Evolutionary conservation across 805 yeast species (phyloP).

Genomic region (Maudiozyma saulgeensis): DNA sequence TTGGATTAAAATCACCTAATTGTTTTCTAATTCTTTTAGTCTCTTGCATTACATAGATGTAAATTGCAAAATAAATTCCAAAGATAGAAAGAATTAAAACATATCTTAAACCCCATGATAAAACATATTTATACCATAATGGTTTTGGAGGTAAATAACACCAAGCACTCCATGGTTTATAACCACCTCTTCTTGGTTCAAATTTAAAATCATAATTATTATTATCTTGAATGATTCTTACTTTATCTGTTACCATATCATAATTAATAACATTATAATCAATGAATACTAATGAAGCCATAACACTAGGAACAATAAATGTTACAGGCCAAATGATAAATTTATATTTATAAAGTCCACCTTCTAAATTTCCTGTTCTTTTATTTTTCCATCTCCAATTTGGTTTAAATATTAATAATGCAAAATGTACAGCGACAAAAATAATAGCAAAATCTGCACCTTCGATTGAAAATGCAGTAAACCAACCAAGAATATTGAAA

Average conservation of each 20-base stretch:
- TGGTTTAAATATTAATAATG: constrained; percentile 60
- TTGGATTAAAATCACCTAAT: constrained; percentile 18
- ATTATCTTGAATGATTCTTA: constrained; percentile 20
- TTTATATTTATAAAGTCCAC: constrained; percentile 60
- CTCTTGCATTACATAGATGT: constrained; percentile 59
- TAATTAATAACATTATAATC: constrained; percentile 18
- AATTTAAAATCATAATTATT: constrained; percentile 14
- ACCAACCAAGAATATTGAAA: constrained; percentile 65
- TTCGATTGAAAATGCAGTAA: constrained; percentile 70
- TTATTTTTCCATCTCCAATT: constrained; percentile 34
- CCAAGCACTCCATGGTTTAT: constrained; percentile 58
- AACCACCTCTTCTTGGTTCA: constrained; percentile 37
- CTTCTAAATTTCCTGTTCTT: constrained; percentile 43
- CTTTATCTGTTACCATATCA: constrained; percentile 8
- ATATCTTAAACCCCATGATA: constrained; percentile 80
- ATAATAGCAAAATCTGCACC: constrained; percentile 82
- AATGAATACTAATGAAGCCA: constrained; percentile 69
- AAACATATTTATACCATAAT: constrained; percentile 58
- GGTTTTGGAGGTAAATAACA: constrained; percentile 70
- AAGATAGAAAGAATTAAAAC: constrained; percentile 53
- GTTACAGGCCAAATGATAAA: constrained; percentile 48
- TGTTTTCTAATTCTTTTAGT: constrained; percentile 41
- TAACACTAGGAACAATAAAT: constrained; percentile 49
- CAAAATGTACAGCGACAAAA: constrained; percentile 76
- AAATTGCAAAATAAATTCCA: constrained; percentile 57